Conservation (phyloP, 2,329 filamentous ascomycete genomes). For the Cryphonectria naterciae region DNA sequence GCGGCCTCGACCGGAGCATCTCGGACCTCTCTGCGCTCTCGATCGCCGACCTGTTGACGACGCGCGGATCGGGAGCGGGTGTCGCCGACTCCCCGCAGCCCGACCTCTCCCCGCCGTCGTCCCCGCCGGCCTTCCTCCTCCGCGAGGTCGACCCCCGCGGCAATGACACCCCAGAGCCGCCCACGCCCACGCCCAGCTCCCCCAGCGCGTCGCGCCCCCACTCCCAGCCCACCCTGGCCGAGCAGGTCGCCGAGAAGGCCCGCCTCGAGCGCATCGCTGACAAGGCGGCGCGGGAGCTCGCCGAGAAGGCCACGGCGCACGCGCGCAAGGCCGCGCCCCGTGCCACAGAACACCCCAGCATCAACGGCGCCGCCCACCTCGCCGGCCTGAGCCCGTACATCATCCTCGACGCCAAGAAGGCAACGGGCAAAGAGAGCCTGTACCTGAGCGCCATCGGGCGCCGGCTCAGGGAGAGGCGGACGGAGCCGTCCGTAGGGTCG, state of each 20-base stretch:
- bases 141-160: constrained; percentile 17
- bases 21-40: constrained; percentile 30
- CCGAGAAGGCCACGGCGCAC: constrained; percentile 59
- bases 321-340: constrained; percentile 54
- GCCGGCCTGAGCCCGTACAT: constrained; percentile 64
- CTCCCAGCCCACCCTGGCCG: constrained; percentile 47
- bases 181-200: constrained; percentile 23
- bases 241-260: constrained; percentile 64
- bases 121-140: constrained; percentile 31
- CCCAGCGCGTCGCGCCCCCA: constrained; percentile 30
- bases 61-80: constrained; percentile 31
- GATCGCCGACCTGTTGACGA: constrained; percentile 10
- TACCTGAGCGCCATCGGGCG: constrained; percentile 66
- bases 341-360: constrained; percentile 58
- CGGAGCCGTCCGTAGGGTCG: constrained; percentile 14
- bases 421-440: constrained; percentile 76
- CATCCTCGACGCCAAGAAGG: constrained; percentile 77
- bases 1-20: constrained; percentile 29
- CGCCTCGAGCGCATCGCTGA: constrained; percentile 62
- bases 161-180: constrained; percentile 10
- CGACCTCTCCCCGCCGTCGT: constrained; percentile 31
- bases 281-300: constrained; percentile 56
- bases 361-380: constrained; percentile 62
- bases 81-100: constrained; percentile 33
- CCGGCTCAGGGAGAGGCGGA: constrained; percentile 44